Evolutionary conservation across 495 filamentous ascomycete genomes (phyloP).

Genomic region (Viridothelium virens): DNA sequence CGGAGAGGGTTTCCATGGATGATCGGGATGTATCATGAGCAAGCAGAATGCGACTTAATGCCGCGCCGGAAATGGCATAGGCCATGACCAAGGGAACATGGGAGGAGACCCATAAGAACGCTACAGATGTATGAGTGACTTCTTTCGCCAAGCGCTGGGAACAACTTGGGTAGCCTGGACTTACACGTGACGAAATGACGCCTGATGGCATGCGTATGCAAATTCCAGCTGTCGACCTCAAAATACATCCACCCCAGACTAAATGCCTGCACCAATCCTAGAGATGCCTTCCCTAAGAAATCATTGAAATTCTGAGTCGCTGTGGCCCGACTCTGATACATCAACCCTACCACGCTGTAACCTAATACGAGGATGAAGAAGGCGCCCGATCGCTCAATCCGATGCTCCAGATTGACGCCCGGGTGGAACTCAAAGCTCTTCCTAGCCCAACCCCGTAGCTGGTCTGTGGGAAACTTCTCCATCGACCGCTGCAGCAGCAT

Average conservation of each 20-base stretch:
- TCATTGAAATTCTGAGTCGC: conserved; percentile 42
- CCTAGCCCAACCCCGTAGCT: conserved; percentile 25
- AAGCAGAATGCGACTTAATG: conserved; percentile 47
- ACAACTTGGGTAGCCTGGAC: neutral
- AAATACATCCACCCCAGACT: conserved; percentile 60
- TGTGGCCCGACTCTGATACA: conserved; percentile 45
- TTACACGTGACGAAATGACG: conserved; percentile 31
- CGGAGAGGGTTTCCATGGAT: conserved; percentile 39
- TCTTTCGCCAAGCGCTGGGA: neutral
- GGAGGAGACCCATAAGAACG: conserved; percentile 37
- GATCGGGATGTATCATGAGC: conserved; percentile 43
- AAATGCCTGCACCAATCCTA: conserved; percentile 52
- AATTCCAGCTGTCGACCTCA: conserved; percentile 49
- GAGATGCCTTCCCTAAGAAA: conserved; percentile 51
- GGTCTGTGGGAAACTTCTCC: conserved; percentile 16
- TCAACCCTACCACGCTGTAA: conserved; percentile 49
- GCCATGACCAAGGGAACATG: conserved; percentile 52
- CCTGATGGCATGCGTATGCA: conserved; percentile 51
- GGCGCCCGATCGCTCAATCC: conserved; percentile 50
- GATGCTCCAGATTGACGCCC: conserved; percentile 53
- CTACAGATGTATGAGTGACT: conserved; percentile 12
- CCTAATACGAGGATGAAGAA: conserved; percentile 56
- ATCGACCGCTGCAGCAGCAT: conserved; percentile 29
- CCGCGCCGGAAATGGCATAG: conserved; percentile 47
- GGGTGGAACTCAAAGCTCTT: conserved; percentile 49